These are phyloP conservation scores for Daldinia decipiens DNA, from an alignment of 495 filamentous ascomycete species.

Conservation along the genomic window DNA sequence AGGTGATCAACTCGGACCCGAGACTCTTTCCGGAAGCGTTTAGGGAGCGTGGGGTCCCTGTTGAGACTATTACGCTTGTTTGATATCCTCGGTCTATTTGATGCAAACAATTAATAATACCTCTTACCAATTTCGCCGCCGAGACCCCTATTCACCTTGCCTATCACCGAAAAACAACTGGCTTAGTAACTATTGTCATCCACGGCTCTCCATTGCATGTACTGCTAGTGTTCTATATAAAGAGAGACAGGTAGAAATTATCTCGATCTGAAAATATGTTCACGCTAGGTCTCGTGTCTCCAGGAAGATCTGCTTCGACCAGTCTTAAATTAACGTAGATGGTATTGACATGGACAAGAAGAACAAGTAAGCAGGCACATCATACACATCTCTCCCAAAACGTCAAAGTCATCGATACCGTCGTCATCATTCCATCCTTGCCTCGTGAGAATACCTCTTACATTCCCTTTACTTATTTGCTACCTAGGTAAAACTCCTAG, in stretches of 20 bases:
- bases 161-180: neutral
- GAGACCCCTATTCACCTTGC: neutral
- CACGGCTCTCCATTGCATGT: constrained; percentile 30
- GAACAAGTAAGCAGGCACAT: neutral
- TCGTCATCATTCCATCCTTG: constrained; percentile 19
- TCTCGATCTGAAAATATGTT: constrained; percentile 20
- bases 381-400: constrained; percentile 13
- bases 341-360: constrained; percentile 6
- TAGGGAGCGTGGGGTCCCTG: constrained; percentile 6
- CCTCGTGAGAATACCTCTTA: neutral
- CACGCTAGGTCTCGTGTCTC: neutral
- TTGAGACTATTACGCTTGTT: constrained; percentile 30
- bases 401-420: constrained; percentile 27
- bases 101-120: neutral
- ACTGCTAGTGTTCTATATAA: constrained; percentile 28
- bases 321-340: constrained; percentile 9
- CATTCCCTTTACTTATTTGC: neutral
- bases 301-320: neutral
- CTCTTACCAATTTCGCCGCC: neutral
- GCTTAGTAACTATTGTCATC: neutral
- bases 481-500: constrained; percentile 4
- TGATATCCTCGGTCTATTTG: constrained; percentile 2
- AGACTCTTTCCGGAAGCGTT: constrained; percentile 28
- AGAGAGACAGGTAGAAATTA: constrained; percentile 25
- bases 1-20: constrained; percentile 36